Evolutionary conservation across 306 rosid genomes (phyloP), one percentile per base, ranked within the genome.

Genomic region (Canavalia ensiformis): DNA sequence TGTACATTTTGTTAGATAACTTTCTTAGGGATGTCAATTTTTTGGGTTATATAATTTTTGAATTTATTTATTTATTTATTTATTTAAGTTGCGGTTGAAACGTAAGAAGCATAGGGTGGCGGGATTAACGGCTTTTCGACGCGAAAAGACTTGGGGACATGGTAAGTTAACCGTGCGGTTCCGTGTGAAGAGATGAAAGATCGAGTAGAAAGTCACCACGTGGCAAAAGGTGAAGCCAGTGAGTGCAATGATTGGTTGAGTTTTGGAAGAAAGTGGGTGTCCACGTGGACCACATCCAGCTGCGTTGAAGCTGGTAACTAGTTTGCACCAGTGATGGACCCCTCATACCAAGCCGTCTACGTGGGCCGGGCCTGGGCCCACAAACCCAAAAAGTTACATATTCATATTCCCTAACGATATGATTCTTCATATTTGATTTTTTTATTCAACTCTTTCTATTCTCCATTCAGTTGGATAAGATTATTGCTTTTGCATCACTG

Each of bases 71-170:
- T 37, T 2, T 34, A 49, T 56, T 52, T 18, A 34, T 4, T 18
- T 37, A 7, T 2, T 0, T 35, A 39, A 28, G 9, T 75, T 70
- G 77, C 83, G 8, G 88, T 85, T 88, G 79, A 68, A 65, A 68
- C 77, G 89, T 86, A 75, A 79, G 87, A 86, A 62, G 55, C 56
- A 44, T 60, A 33, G 79, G 84, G 86, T 83, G 93, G 92, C 95
- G 92, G 90, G 85, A 79, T 87, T 88, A 86, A 88, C 94, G 97
- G 95, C 95, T 84, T 94, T 91, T 85, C 51, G 88, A 89, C 86
- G 95, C 87, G 80, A 83, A 67, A 88, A 77, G 75, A 70, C 39
- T 44, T 39, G 29, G 45, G 52, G 18, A 2, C 3, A 9, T 70
- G 79, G 6, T 82, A 76, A 35, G 39, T 5, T 88, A 28, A 68